A percentile compares a stretch with the other conserved stretches of the same genome.
phyloP scores from a whole-genome alignment of 1,139 yeast species.

The Pichia sp. region DNA sequence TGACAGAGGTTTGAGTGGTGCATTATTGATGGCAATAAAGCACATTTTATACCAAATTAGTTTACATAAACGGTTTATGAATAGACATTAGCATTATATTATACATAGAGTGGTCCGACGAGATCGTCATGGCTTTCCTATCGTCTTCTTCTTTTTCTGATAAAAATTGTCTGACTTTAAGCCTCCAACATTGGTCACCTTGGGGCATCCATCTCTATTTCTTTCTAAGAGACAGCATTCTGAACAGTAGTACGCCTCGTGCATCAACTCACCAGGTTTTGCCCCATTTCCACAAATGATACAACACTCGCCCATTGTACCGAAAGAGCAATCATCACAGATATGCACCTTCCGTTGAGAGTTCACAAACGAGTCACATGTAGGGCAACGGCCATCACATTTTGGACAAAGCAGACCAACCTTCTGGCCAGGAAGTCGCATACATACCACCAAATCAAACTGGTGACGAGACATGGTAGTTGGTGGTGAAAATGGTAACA shows the following conservation, averaged over 20 bases:
- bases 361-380: slow-evolving; percentile 81
- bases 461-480: slow-evolving; percentile 78
- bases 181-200: slow-evolving; percentile 73
- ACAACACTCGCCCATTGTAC: slow-evolving; percentile 58
- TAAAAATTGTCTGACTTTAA: slow-evolving; percentile 62
- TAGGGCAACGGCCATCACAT: slow-evolving; percentile 91
- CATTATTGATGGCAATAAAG: slow-evolving; percentile 11
- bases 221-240: slow-evolving; percentile 79
- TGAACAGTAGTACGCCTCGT: slow-evolving; percentile 66
- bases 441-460: slow-evolving; percentile 76
- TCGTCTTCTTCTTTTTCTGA: slow-evolving; percentile 39
- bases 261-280: slow-evolving; percentile 30
- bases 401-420: slow-evolving; percentile 69
- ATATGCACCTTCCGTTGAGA: slow-evolving; percentile 66
- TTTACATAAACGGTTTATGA: no score
- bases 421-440: slow-evolving; percentile 75
- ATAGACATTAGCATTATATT: no score
- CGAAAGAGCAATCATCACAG: slow-evolving; percentile 83
- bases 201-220: slow-evolving; percentile 92
- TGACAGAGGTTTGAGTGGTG: not conserved
- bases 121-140: no score
- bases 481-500: not conserved
- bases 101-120: no score
- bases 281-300: slow-evolving; percentile 65
- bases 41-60: no score